These are phyloP conservation scores for Globisporangium viniferum DNA, from an alignment of 352 stramenopile genomes.

Conservation along the genomic window DNA sequence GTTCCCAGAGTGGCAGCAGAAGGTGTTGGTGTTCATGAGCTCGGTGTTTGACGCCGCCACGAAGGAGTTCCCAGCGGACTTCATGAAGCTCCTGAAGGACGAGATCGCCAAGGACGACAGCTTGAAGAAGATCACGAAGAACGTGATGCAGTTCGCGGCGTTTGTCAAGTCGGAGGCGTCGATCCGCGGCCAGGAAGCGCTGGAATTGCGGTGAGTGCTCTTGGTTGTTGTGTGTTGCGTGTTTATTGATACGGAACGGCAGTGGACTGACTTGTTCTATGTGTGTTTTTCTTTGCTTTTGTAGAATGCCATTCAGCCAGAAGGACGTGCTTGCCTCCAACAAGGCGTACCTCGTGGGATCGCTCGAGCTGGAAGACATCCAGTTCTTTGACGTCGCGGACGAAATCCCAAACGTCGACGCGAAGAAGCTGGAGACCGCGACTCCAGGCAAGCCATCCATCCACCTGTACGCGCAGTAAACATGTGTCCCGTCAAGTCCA, in stretches of 20 bases:
- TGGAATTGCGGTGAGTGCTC: slow-evolving; percentile 84
- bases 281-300: slow-evolving; percentile 6
- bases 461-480: slow-evolving; percentile 59
- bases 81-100: slow-evolving; percentile 88
- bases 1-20: slow-evolving; percentile 85
- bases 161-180: slow-evolving; percentile 94
- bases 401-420: slow-evolving; percentile 64
- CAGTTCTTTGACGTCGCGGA: slow-evolving; percentile 81
- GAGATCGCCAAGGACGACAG: slow-evolving; percentile 68
- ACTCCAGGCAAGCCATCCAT: slow-evolving; percentile 83
- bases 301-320: slow-evolving; percentile 94
- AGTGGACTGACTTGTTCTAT: neutral
- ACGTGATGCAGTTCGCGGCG: slow-evolving; percentile 96
- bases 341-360: slow-evolving; percentile 88
- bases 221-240: neutral
- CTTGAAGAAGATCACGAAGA: slow-evolving; percentile 91
- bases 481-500: neutral
- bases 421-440: slow-evolving; percentile 82
- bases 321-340: slow-evolving; percentile 90
- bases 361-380: slow-evolving; percentile 88
- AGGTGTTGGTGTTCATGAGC: slow-evolving; percentile 83
- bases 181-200: slow-evolving; percentile 89
- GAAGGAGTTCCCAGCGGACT: slow-evolving; percentile 75
- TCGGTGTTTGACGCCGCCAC: slow-evolving; percentile 50
- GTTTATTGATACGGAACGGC: neutral